Base-by-base conservation (phyloP, 2,329 filamentous ascomycete species). In the Reticulascus tulasneorum region DNA sequence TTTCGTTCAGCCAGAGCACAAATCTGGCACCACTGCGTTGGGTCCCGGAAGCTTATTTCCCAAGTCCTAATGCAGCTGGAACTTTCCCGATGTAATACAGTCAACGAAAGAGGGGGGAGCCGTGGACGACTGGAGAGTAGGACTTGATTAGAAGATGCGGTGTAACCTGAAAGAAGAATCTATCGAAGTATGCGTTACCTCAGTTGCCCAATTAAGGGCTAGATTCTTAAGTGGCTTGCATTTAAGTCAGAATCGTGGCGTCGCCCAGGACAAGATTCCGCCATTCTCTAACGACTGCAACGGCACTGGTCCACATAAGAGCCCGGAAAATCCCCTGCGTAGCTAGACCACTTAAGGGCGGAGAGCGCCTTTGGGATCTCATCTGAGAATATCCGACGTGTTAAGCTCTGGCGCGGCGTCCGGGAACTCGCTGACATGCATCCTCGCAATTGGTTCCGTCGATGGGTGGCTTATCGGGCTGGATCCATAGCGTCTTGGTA, bases 281-380 rank as follows among this genome's bases (percentile, higher is more conserved):
- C 33, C 37, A n/a, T 40, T 37, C 37, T 42, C 37, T 42, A 18
- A 22, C 40, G 40, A 33, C 29, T 37, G n/a, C n/a, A n/a, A n/a
- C n/a, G n/a, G n/a, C n/a, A n/a, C n/a, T n/a, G n/a, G n/a, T n/a
- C n/a, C n/a, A n/a, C n/a, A n/a, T n/a, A n/a, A 37, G 28, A 29
- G 32, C 40, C 37, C 29, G 37, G 31, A 17, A 42, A 23, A 21
- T 37, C 29, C 22, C 28, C 37, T 25, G 29, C 28, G 28, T 42
- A 29, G 37, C 37, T 29, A 17, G 16, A 38, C 29, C 11, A 15
- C n/a, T n/a, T n/a, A n/a, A n/a, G n/a, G n/a, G n/a, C n/a, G n/a
- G n/a, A 31, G 11, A 29, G 37, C 24, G 23, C 30, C 26, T 25
- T 24, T 25, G 24, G 28, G 23, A 40, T 29, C 16, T 28, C 28